Evolutionary conservation across 2,329 filamentous ascomycete species (phyloP).

Genomic region (Endocalyx cinctus): DNA sequence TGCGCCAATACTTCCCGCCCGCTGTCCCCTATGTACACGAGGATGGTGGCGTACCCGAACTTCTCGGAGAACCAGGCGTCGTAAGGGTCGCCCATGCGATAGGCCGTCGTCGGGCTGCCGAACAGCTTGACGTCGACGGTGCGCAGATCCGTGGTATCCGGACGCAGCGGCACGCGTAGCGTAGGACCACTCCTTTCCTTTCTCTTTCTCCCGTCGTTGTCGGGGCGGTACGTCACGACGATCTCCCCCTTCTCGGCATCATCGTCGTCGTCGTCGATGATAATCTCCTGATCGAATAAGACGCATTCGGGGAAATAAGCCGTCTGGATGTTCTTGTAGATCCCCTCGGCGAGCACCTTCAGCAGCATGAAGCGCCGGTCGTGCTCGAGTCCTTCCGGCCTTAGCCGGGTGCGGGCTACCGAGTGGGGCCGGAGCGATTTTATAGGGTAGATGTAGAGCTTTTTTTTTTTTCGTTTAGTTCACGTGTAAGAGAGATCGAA

Average conservation of each 20-base stretch:
- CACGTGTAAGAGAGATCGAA: conserved; percentile 2
- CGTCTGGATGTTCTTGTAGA: conserved; percentile 48
- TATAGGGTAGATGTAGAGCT: conserved; percentile 71
- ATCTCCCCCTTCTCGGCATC: conserved; percentile 15
- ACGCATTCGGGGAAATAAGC: conserved; percentile 53
- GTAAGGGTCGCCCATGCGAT: conserved; percentile 57
- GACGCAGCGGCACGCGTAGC: conserved; percentile 54
- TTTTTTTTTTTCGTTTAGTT: conserved; percentile 6
- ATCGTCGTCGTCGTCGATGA: conserved; percentile 15
- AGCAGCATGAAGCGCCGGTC: conserved; percentile 70
- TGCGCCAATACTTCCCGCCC: conserved; percentile 59
- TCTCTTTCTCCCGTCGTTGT: too few relatives aligned
- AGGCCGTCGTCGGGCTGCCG: conserved; percentile 51
- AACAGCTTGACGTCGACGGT: conserved; percentile 54
- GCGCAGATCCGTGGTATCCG: conserved; percentile 40
- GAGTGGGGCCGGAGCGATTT: conserved; percentile 64
- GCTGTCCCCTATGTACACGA: conserved; percentile 62
- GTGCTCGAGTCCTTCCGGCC: conserved; percentile 57
- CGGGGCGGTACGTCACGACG: conserved; percentile 39
- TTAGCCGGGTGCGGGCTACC: conserved; percentile 49
- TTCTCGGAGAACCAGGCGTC: conserved; percentile 64
- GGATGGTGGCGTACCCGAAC: conserved; percentile 56
- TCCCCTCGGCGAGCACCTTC: conserved; percentile 36
- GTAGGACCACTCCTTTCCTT: too few relatives aligned
- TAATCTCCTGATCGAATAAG: conserved; percentile 59